Base-by-base conservation (phyloP, 129 eudicot genomes). In the Flaveria trinervia region DNA sequence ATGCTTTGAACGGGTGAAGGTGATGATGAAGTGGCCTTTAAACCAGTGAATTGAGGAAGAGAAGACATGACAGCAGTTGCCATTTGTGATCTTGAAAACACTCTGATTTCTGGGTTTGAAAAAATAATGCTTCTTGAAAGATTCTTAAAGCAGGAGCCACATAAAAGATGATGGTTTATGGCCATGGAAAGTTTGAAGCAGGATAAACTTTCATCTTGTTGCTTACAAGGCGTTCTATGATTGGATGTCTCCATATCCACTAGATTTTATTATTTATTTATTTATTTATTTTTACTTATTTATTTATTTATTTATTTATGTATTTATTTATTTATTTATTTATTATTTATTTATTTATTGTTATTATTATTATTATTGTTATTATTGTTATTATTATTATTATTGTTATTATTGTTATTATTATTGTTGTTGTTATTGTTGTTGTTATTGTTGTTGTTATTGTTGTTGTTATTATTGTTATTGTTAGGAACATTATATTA, bases 41-140 rank as follows among this genome's bases (percentile, higher is more conserved):
- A 82, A 12, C 97, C 96, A 80, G 71, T 89, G 92, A 86, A 86
- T 48, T 89, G 93, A 39, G 96, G 98, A 76, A 92, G 92, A 68
- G 96, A 84, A 68, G 92, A 75, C 89, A 88, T 83, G 66, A 83
- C 76, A 73, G 89, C 70, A 45, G 90, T 75, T 68, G 97, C 98
- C 98, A 92, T 92, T 74, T 77, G 50, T 36, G 18, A 73, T 57
- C 36, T 62, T 23, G 48, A 72, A 64, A 64, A 64, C 15, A 28
- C 0, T 61, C 5, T 28, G 64, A 16, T 28, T 51, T 64, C 48
- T 45, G 44, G 22, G 76, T 45, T 75, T 33, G 71, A 30, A 82
- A 64, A 67, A 43, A 5, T 71, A 79, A 28, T 20, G 23, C 45
- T 59, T 64, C 26, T 26, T 48, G 77, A 67, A 55, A 67, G 48